A percentile compares a stretch with the other conserved stretches of the same genome.
phyloP scores from a whole-genome alignment of 192 early-diverging fungal species.

The Irineochytrium annulatum region DNA sequence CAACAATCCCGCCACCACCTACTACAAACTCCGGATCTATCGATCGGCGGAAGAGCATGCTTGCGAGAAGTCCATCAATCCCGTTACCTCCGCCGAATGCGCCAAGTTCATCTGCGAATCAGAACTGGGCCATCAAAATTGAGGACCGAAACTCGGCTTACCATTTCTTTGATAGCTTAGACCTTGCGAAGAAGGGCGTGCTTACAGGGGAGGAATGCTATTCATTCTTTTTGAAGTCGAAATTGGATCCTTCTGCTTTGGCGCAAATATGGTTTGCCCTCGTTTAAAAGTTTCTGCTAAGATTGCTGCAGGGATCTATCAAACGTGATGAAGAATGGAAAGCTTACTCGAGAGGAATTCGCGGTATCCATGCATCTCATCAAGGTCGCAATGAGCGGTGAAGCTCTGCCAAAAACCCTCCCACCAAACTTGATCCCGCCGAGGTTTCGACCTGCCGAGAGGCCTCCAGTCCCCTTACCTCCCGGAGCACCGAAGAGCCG shows the following conservation, averaged over 20 bases:
- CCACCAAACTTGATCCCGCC: constrained; percentile 60
- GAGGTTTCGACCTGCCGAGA: constrained; percentile 26
- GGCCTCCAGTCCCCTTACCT: constrained; percentile 5
- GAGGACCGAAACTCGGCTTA: constrained; percentile 72
- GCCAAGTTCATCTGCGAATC: background rate
- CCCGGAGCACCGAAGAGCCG: no score
- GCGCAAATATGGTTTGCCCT: constrained; percentile 67
- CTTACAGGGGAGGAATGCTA: constrained; percentile 75
- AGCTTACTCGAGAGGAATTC: constrained; percentile 45
- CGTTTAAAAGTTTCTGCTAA: constrained; percentile 12
- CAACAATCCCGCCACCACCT: background rate
- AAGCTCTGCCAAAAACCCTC: constrained; percentile 36
- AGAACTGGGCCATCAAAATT: constrained; percentile 68
- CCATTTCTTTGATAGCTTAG: constrained; percentile 78
- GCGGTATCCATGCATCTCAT: constrained; percentile 45
- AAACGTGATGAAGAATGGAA: constrained; percentile 30
- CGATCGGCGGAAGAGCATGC: constrained; percentile 24
- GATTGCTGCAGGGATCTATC: constrained; percentile 27
- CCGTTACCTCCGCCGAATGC: constrained; percentile 9
- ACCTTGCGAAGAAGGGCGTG: constrained; percentile 55
- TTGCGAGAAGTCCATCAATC: constrained; percentile 1
- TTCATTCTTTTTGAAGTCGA: constrained; percentile 76
- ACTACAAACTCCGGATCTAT: constrained; percentile 14
- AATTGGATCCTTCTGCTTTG: constrained; percentile 59
- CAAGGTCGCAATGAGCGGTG: constrained; percentile 30